Evolutionary conservation across 2,329 filamentous ascomycete species (phyloP).

Genomic region (Cladosporium cucumerinum): DNA sequence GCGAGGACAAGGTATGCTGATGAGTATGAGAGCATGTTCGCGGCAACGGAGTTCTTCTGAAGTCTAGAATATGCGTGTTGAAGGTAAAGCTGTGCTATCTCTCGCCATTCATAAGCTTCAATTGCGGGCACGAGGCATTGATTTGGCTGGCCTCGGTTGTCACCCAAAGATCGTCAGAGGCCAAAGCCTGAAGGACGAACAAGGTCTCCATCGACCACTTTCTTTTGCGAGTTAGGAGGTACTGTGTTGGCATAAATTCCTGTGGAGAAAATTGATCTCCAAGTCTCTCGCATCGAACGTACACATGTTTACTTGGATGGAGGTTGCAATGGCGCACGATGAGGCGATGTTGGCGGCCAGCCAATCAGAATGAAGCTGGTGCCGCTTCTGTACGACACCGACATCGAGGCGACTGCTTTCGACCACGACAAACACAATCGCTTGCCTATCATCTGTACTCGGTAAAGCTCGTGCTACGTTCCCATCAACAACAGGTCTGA

Average conservation of each 20-base stretch:
- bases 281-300: too few relatives aligned
- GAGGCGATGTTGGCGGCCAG: not conserved
- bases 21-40: not conserved
- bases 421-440: not conserved
- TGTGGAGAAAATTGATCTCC: too few relatives aligned
- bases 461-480: not conserved
- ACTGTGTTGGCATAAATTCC: not conserved
- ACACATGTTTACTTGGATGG: not conserved
- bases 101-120: not conserved
- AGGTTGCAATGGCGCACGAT: not conserved
- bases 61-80: not conserved
- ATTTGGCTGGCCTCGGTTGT: not conserved
- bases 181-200: not conserved
- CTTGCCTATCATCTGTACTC: not conserved
- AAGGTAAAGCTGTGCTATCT: not conserved
- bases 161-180: not conserved
- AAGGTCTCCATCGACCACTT: not conserved
- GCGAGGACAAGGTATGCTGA: not conserved
- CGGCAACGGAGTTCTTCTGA: not conserved
- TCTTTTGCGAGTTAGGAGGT: not conserved
- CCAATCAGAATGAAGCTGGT: not conserved
- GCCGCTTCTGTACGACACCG: not conserved
- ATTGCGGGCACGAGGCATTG: not conserved
- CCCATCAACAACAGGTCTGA: too few relatives aligned
- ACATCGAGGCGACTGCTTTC: not conserved